Base-by-base conservation (phyloP, 2,329 filamentous ascomycete genomes). In the Helotiales sp. region DNA sequence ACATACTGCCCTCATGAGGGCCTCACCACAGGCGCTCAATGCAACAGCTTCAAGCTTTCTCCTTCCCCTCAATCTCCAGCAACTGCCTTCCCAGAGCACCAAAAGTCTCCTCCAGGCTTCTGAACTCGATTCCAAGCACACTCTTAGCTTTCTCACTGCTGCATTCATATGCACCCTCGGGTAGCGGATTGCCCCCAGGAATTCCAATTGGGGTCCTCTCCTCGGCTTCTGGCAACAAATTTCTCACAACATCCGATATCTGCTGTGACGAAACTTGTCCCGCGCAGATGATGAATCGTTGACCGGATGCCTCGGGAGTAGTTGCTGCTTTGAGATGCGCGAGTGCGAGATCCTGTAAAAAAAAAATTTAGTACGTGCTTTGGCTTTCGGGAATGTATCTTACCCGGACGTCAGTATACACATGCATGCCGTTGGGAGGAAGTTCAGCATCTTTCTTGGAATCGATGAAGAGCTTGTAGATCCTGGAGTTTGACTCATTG, bases 401-500 rank as follows among this genome's bases (percentile, higher is more conserved):
- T 65, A 67, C 62, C 63, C 69, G 57, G 22, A 74, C 69, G 26
- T 81, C 84, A 2, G 89, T 86, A 78, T 86, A 90, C 0, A 87
- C 80, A 73, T 83, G 87, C 54, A 71, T 65, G 4, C 65, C 70
- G 55, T 67, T 72, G 45, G 70, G 70, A 0, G 84, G 81, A 13
- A 90, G 81, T 26, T 82, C 50, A 2, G 64, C 80, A 5, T 85
- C 81, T 68, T 86, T 82, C 82, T 83, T 87, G 55, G 80, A 78
- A 63, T 87, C 85, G 15, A 77, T 75, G n/a, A 87, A 77, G 28
- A 85, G 76, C 32, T 79, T 78, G 17, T 84, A 84, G 64, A 88
- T 81, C 73, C 79, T 78, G 70, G 87, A 83, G 75, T 92, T 93
- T 10, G 89, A 91, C 1, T 89, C 90, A 79, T 93, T 93, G 70